Evolutionary conservation across 164 flowering plant species (phyloP), one percentile per base, ranked within the genome.

Genomic region (Berberis vulgaris): DNA sequence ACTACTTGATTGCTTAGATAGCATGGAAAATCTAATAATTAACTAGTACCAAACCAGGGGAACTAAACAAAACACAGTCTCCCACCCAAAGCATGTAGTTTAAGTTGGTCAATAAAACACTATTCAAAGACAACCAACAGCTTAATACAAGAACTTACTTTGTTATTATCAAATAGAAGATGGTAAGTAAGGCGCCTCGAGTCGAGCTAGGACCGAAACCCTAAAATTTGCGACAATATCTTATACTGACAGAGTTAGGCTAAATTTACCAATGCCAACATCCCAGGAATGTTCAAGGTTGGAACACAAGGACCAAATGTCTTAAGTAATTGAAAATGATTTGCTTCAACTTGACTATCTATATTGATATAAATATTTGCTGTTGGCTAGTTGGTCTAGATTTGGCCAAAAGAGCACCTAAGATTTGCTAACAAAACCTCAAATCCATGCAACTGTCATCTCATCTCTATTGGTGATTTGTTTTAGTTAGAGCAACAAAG

Each of bases 21-120:
- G 75, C 67, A 73, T 49, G 76, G 54, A 74, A 69, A 70, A 65
- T 61, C 58, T 69, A 74, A 63, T 69, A 65, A 60, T 43, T 50
- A 67, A 59, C 43, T 59, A 71, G 54, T 67, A 58, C 69, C 55
- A 64, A 46, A 59, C 44, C 71, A 49, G 62, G 54, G 69, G 26
- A 26, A 26, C 26, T 26, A 26, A 26, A 65, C 54, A 60, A 74
- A 66, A 77, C 85, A 77, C 86, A 71, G 83, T 85, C 83, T 82
- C 81, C 87, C 78, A 85, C 78, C 71, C 76, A 77, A 57, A 53
- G 75, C 88, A 85, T 82, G 88, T 82, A 85, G 64, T 44, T 65
- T 63, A 72, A 78, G 72, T 66, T 79, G 66, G 78, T 75, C 69
- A 69, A 81, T 71, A 59, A 65, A 67, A 50, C 59, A 12, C 13